phyloP scores from a whole-genome alignment of 257 asterid genomes.

The Solanum etuberosum region DNA sequence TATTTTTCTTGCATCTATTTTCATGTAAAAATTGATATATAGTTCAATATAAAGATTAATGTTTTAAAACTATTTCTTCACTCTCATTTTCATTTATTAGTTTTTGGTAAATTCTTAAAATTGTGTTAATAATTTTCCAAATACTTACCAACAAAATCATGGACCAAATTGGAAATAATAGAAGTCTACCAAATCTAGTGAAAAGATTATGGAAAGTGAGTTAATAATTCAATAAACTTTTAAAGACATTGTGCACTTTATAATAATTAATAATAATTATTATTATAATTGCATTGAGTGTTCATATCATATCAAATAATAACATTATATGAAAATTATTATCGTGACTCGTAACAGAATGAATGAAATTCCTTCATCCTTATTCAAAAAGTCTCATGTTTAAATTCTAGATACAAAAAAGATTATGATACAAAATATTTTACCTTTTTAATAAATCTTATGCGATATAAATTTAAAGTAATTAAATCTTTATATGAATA shows the following conservation, averaged over 20 bases:
- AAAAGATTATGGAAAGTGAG: not conserved
- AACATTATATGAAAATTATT: too few species aligned
- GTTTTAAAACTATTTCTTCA: not conserved
- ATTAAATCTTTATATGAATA: not conserved
- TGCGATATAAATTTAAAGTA: too few species aligned
- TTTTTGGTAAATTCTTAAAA: not conserved
- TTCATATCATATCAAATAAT: not conserved
- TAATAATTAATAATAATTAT: not conserved
- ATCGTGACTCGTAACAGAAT: not conserved
- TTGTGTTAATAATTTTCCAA: not conserved
- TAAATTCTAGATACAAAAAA: too few species aligned
- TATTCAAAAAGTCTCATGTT: too few species aligned
- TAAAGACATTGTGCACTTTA: not conserved
- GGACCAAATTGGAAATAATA: not conserved
- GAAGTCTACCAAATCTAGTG: not conserved
- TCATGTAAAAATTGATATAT: not conserved
- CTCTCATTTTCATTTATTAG: not conserved
- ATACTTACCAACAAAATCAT: not conserved
- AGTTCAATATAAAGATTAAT: not conserved
- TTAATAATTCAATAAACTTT: not conserved
- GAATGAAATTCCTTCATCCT: too few species aligned
- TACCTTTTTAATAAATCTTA: too few species aligned
- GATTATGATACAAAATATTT: too few species aligned
- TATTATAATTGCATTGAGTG: not conserved
- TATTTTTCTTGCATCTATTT: not conserved